A percentile compares a stretch with the other conserved stretches of the same genome.
Evolutionary conservation across 148 eudicot genomes (phyloP).

Genomic region (Cornus controversa): DNA sequence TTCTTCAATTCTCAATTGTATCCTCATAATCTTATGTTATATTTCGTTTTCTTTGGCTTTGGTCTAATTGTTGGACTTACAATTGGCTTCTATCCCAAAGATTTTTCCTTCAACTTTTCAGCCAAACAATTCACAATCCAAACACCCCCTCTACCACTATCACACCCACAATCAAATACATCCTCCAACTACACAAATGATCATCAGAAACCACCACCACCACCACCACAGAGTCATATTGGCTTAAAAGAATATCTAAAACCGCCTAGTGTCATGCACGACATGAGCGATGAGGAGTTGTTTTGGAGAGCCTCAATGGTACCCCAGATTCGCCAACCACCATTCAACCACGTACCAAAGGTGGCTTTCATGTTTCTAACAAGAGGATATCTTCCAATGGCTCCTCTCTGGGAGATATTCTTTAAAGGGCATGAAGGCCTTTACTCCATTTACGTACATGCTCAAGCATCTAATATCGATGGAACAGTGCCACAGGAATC

Average conservation of each 20-base stretch:
- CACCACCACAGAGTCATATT: neutral
- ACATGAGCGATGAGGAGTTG: constrained; percentile 48
- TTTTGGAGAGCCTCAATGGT: constrained; percentile 54
- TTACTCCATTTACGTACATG: constrained; percentile 57
- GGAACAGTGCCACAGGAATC: constrained; percentile 27
- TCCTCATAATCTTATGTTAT: constrained; percentile 35
- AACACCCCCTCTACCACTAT: constrained; percentile 5
- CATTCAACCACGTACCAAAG: constrained; percentile 30
- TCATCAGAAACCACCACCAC: neutral
- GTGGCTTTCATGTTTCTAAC: constrained; percentile 68
- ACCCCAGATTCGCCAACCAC: constrained; percentile 13
- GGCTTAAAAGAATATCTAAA: constrained; percentile 21
- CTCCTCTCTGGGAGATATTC: constrained; percentile 60
- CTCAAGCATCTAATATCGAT: constrained; percentile 43
- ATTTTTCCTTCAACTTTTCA: constrained; percentile 1
- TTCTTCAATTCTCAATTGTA: constrained; percentile 20
- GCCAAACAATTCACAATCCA: constrained; percentile 1
- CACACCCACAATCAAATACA: neutral
- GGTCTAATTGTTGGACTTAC: constrained; percentile 39
- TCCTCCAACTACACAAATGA: neutral
- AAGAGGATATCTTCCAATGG: constrained; percentile 50
- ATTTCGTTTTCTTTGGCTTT: constrained; percentile 39
- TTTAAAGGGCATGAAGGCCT: constrained; percentile 51
- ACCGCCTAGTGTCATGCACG: constrained; percentile 19
- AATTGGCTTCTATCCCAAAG: constrained; percentile 22